Evolutionary conservation across 106 monocot species (phyloP).

Genomic region (Vanilla planifolia): DNA sequence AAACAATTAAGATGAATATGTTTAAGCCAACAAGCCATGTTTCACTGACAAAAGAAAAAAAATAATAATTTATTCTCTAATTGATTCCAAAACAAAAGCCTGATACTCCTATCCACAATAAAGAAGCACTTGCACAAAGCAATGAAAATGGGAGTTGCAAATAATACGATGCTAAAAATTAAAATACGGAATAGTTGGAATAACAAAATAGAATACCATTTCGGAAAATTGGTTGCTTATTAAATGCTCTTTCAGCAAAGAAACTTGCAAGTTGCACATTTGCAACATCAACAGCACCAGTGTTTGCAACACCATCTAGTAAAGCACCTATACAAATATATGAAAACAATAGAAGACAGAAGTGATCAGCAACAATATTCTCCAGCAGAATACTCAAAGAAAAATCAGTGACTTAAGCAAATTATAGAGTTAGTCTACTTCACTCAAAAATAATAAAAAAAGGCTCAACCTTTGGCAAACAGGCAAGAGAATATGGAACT

Average conservation of each 20-base stretch:
- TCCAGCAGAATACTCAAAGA: neutral
- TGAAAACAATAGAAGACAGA: neutral
- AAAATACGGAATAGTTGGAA: neutral
- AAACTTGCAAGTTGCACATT: constrained; percentile 51
- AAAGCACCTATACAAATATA: constrained; percentile 37
- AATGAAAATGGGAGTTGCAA: neutral
- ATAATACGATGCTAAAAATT: neutral
- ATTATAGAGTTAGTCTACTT: too few species aligned
- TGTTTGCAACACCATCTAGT: constrained; percentile 68
- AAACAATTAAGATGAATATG: too few species aligned
- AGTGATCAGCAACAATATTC: neutral
- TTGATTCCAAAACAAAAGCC: neutral
- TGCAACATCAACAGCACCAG: constrained; percentile 68
- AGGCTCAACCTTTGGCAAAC: too few species aligned
- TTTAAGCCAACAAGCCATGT: too few species aligned
- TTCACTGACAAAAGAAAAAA: neutral
- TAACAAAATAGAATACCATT: constrained; percentile 45
- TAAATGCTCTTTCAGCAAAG: constrained; percentile 57
- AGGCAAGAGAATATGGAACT: too few species aligned
- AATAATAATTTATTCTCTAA: neutral
- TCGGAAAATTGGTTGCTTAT: constrained; percentile 62
- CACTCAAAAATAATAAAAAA: too few species aligned
- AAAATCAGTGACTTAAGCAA: neutral
- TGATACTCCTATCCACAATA: neutral
- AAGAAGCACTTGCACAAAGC: neutral